Conservation (phyloP, 768 basidiomycete genomes). For the Mycena crocata region DNA sequence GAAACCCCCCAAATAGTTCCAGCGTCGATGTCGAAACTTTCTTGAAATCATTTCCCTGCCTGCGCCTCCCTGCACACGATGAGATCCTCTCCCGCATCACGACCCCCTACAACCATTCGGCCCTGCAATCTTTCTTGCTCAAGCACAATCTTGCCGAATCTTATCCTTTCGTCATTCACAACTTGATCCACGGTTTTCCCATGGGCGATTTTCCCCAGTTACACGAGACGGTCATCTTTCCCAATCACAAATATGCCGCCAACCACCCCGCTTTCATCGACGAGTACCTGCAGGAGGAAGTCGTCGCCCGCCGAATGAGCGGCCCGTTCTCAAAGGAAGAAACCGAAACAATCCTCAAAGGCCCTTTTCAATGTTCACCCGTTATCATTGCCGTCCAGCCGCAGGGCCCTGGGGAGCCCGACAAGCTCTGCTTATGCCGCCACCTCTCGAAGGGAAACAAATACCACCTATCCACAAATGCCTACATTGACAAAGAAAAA, state of each 20-base stretch:
- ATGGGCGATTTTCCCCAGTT: slow-evolving; percentile 26
- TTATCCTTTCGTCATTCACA: neutral
- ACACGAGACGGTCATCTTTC: neutral
- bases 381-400: neutral
- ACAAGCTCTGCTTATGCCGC: slow-evolving; percentile 24
- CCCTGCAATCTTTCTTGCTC: neutral
- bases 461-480: slow-evolving; percentile 21
- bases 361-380: neutral
- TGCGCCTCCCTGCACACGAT: neutral
- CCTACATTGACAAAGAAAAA: slow-evolving; percentile 25
- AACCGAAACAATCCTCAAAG: neutral
- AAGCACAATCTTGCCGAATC: neutral
- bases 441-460: slow-evolving; percentile 30
- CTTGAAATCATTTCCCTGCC: neutral
- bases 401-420: neutral
- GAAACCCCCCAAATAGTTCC: neutral
- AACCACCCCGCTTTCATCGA: slow-evolving; percentile 17
- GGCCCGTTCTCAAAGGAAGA: neutral
- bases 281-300: neutral
- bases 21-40: neutral
- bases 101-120: slow-evolving; percentile 2
- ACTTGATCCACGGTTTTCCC: slow-evolving; percentile 28
- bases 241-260: slow-evolving; percentile 4
- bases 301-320: neutral
- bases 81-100: neutral